phyloP scores from a whole-genome alignment of 495 filamentous ascomycete species.

The Astrocystis sublimbata region DNA sequence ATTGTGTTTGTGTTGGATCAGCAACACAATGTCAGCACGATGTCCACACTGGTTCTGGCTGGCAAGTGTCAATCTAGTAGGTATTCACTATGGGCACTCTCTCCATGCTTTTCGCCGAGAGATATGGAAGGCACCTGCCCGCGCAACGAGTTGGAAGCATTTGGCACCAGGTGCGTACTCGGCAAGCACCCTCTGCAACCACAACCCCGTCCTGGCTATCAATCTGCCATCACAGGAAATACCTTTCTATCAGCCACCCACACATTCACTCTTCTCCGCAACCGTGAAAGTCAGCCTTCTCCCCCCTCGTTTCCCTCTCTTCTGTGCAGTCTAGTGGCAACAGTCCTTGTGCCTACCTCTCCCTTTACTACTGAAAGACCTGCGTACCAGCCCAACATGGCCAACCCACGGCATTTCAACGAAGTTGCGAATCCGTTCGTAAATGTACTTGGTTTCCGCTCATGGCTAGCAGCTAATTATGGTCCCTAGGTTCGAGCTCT shows the following conservation, averaged over 20 bases:
- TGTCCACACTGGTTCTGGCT: no score
- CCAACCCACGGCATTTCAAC: slow-evolving; percentile 22
- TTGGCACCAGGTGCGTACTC: no score
- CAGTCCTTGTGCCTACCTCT: neutral
- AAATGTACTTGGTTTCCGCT: neutral
- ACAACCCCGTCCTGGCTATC: neutral
- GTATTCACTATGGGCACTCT: no score
- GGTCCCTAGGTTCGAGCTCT: slow-evolving; percentile 77
- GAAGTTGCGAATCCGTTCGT: slow-evolving; percentile 10
- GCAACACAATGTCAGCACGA: no score
- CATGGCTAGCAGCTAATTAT: neutral
- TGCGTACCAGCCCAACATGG: slow-evolving; percentile 7
- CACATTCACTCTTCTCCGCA: neutral
- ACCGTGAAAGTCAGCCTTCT: neutral
- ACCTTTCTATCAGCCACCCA: no score
- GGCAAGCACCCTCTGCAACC: neutral
- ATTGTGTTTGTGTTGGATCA: no score
- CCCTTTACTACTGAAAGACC: neutral
- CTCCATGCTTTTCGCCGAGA: no score
- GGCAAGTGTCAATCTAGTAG: no score
- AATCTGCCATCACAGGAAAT: no score
- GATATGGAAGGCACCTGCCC: no score
- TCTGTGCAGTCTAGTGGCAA: neutral
- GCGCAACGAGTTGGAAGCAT: no score
- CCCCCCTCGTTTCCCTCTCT: neutral